Evolutionary conservation across 306 rosid genomes (phyloP), one percentile per base, ranked within the genome.

Genomic region (Quercus bicolor): DNA sequence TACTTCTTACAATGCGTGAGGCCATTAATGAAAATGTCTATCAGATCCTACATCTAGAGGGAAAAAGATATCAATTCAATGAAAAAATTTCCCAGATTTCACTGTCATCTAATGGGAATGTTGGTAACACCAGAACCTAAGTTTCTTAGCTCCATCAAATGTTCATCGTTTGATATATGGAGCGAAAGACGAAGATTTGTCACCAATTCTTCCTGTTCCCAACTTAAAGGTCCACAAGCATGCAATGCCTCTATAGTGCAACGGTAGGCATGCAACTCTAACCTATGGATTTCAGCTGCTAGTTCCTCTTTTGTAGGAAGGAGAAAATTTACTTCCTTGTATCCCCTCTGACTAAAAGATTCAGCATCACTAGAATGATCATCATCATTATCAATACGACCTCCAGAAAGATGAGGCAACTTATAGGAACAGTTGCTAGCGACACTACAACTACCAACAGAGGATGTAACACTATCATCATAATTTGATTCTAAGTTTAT

Each of bases 261-360:
- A 82, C 89, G 98, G 86, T 96, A 96, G 86, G 99, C 99, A 74
- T 88, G 91, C 86, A 96, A 88, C 91, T 96, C 99, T 86, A 96
- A 89, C 91, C 88, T 84, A 91, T 91, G 99, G 83, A 91, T 89
- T 84, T 91, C 92, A 79, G 82, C 87, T 5, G 88, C 91, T 92
- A 91, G 80, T 78, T 88, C 88, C 66, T 84, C 85, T 64, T 88
- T 79, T 56, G 84, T 64, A 52, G 88, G 86, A 76, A 74, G 87
- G 85, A 79, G 81, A 77, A 61, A 78, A 83, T 76, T 88, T 55
- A 80, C 84, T 79, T 83, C 89, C 82, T 85, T 89, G 68, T 77
- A 68, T 70, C 82, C 85, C 87, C 74, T 75, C 24, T 51, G 80
- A 86, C 83, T 86, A 71, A 79, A 59, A 70, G 98, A 93, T 83